Conservation (phyloP, 1,284 basidiomycete genomes). For the Rhodotorula sp. region DNA sequence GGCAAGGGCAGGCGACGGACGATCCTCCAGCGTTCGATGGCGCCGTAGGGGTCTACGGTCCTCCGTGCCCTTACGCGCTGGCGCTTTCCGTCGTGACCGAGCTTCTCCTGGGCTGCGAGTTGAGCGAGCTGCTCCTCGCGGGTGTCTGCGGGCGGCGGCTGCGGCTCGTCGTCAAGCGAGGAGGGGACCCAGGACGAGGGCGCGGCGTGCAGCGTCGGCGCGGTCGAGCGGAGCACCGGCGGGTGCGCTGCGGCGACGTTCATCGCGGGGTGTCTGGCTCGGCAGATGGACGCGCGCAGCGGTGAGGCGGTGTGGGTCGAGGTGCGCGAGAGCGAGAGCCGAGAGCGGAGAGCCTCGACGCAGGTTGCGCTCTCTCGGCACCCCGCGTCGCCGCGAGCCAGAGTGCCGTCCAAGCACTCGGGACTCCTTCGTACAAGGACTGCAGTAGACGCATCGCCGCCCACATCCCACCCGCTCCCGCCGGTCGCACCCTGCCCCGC, state of each 20-base stretch:
- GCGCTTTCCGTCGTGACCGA: constrained; percentile 39
- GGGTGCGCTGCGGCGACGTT: not conserved
- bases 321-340: not conserved
- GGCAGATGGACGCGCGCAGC: not conserved
- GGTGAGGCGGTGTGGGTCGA: too few relatives aligned
- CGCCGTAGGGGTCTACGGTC: constrained; percentile 92
- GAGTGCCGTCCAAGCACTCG: too few relatives aligned
- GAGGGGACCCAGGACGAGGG: constrained; percentile 35
- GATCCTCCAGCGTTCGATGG: constrained; percentile 76
- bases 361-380: too few relatives aligned
- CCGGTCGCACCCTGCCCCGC: not conserved
- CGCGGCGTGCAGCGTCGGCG: not conserved
- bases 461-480: too few relatives aligned
- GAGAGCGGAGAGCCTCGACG: too few relatives aligned
- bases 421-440: too few relatives aligned
- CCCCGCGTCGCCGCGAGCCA: too few relatives aligned
- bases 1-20: constrained; percentile 53
- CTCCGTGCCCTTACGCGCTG: constrained; percentile 59
- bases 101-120: constrained; percentile 44
- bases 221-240: not conserved
- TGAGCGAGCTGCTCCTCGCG: constrained; percentile 44
- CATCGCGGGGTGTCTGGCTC: not conserved
- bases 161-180: constrained; percentile 40
- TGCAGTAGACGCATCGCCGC: too few relatives aligned
- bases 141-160: constrained; percentile 44